Evolutionary conservation across 2,329 filamentous ascomycete species (phyloP).

Genomic region (Trichoderma sp.): DNA sequence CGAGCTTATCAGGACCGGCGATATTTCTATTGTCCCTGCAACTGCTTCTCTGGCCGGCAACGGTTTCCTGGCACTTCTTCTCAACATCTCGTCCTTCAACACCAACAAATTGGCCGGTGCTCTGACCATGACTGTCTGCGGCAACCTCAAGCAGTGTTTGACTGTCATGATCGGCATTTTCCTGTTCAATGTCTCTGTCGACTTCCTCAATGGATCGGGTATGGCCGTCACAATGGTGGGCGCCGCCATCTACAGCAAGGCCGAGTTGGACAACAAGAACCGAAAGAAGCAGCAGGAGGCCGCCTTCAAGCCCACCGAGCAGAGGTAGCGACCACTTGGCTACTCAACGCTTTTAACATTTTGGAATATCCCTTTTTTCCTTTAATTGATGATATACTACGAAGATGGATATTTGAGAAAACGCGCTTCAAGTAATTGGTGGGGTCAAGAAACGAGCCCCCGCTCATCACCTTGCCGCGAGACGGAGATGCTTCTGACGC

Average conservation of each 20-base stretch:
- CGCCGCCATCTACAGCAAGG: conserved; percentile 59
- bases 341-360: not conserved
- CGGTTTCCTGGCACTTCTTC: conserved; percentile 54
- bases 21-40: conserved; percentile 39
- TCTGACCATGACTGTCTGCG: conserved; percentile 61
- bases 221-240: conserved; percentile 57
- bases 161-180: conserved; percentile 57
- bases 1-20: conserved; percentile 37
- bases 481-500: not conserved
- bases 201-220: conserved; percentile 55
- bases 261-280: conserved; percentile 55
- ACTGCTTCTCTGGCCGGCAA: conserved; percentile 51
- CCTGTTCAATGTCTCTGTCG: conserved; percentile 53
- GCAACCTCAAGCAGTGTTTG: conserved; percentile 59
- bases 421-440: not conserved
- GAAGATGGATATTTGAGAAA: conserved; percentile 11
- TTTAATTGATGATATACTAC: conserved; percentile 13
- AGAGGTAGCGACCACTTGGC: conserved; percentile 29
- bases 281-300: conserved; percentile 40
- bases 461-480: not conserved
- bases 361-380: conserved; percentile 24
- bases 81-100: conserved; percentile 59
- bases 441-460: not conserved
- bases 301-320: conserved; percentile 40
- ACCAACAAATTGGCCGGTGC: conserved; percentile 60